These are phyloP conservation scores for Dioscorea cayenensis DNA, from an alignment of 116 monocot genomes.

Conservation along the genomic window DNA sequence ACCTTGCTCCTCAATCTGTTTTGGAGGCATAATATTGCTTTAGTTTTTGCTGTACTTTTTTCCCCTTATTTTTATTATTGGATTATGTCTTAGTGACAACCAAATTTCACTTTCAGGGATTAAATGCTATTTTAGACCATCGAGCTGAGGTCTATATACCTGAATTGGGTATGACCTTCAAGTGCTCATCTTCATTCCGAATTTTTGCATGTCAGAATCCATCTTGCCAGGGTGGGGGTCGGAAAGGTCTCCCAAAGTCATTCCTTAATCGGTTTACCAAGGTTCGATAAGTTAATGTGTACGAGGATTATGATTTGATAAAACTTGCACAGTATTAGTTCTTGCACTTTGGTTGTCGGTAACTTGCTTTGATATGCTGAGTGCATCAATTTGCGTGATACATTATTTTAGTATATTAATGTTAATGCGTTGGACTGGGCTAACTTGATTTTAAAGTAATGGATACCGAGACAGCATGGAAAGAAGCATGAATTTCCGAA, in stretches of 20 bases:
- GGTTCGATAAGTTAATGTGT: constrained; percentile 1
- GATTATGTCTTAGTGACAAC: not conserved
- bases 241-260: constrained; percentile 95
- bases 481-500: no score
- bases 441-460: no score
- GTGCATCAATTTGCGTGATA: no score
- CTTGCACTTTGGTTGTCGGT: not conserved
- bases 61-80: not conserved
- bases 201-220: constrained; percentile 99
- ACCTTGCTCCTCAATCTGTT: constrained; percentile 98
- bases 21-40: constrained; percentile 48
- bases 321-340: not conserved
- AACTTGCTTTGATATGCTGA: no score
- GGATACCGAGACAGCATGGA: no score
- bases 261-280: constrained; percentile 94
- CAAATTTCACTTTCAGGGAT: constrained; percentile 39
- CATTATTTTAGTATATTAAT: no score
- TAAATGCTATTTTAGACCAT: constrained; percentile 95
- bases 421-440: no score
- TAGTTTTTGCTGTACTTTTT: not conserved
- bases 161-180: constrained; percentile 61
- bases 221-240: constrained; percentile 87
- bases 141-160: constrained; percentile 95
- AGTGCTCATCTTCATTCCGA: constrained; percentile 77
- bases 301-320: not conserved